These are phyloP conservation scores for Saprolegnia parasitica DNA, from an alignment of 352 stramenopile genomes.

Conservation along the genomic window DNA sequence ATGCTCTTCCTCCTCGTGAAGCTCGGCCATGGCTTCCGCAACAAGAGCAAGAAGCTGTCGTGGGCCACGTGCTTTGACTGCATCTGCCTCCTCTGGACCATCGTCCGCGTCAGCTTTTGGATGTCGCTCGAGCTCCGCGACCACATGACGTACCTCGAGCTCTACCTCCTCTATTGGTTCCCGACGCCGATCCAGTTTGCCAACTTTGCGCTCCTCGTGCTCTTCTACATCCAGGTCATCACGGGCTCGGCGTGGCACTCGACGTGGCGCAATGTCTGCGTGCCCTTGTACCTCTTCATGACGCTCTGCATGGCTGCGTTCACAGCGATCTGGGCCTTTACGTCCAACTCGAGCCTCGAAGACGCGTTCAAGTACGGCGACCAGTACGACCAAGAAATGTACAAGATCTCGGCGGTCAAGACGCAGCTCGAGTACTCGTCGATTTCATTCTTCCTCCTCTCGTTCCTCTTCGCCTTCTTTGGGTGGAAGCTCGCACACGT, in stretches of 20 bases:
- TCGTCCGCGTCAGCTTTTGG: conserved; percentile 77
- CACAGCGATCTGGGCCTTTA: conserved; percentile 80
- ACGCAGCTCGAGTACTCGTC: conserved; percentile 81
- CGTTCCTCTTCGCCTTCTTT: conserved; percentile 76
- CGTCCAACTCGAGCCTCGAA: conserved; percentile 78
- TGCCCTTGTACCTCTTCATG: conserved; percentile 76
- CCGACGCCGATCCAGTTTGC: conserved; percentile 84
- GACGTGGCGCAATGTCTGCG: conserved; percentile 71
- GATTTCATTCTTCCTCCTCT: conserved; percentile 73
- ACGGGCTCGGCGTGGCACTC: conserved; percentile 67
- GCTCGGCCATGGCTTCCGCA: conserved; percentile 56
- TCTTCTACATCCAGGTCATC: conserved; percentile 87
- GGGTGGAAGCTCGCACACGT: conserved; percentile 83
- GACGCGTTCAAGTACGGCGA: conserved; percentile 59
- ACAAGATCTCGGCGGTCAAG: conserved; percentile 64
- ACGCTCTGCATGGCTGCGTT: conserved; percentile 81
- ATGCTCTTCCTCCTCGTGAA: conserved; percentile 68
- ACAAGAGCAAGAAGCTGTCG: conserved; percentile 79
- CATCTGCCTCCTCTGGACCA: conserved; percentile 76
- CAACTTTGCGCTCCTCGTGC: conserved; percentile 83
- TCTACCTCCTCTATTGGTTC: conserved; percentile 85
- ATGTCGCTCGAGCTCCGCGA: conserved; percentile 72
- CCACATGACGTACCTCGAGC: conserved; percentile 70
- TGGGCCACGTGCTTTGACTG: conserved; percentile 81
- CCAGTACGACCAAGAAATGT: conserved; percentile 82